Conservation (phyloP, 2,329 filamentous ascomycete genomes). For the Cyphellophora europaea region DNA sequence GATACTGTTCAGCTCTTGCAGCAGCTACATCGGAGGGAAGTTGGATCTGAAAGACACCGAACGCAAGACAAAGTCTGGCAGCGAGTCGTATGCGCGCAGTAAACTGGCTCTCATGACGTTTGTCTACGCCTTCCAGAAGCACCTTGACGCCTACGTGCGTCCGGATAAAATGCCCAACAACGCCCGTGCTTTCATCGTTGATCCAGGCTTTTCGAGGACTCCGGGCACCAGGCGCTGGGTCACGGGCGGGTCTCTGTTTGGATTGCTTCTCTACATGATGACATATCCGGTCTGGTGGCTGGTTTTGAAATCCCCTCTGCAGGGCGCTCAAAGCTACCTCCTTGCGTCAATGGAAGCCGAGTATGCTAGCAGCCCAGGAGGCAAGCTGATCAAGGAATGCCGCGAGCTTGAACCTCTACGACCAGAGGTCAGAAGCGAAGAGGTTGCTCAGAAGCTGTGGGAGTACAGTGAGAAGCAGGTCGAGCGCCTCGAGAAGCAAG, state of each 20-base stretch:
- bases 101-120: constrained; percentile 79
- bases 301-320: constrained; percentile 70
- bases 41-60: constrained; percentile 38
- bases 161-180: constrained; percentile 78
- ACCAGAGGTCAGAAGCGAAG: constrained; percentile 67
- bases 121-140: constrained; percentile 83
- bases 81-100: constrained; percentile 47
- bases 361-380: constrained; percentile 56
- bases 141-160: constrained; percentile 72
- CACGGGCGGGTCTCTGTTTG: constrained; percentile 72
- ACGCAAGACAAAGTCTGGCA: constrained; percentile 14
- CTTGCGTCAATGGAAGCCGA: constrained; percentile 74
- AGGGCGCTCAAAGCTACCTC: constrained; percentile 79
- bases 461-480: constrained; percentile 78
- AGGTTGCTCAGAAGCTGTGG: constrained; percentile 77
- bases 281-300: constrained; percentile 80
- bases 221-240: constrained; percentile 83
- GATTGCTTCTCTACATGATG: constrained; percentile 65
- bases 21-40: constrained; percentile 73
- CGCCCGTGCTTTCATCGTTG: constrained; percentile 72
- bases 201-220: constrained; percentile 77
- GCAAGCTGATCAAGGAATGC: constrained; percentile 80
- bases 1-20: constrained; percentile 77
- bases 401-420: constrained; percentile 62
- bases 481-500: constrained; percentile 69